Base-by-base conservation (phyloP, 1,139 yeast genomes). In the Kurtzmaniella quercitrusa region DNA sequence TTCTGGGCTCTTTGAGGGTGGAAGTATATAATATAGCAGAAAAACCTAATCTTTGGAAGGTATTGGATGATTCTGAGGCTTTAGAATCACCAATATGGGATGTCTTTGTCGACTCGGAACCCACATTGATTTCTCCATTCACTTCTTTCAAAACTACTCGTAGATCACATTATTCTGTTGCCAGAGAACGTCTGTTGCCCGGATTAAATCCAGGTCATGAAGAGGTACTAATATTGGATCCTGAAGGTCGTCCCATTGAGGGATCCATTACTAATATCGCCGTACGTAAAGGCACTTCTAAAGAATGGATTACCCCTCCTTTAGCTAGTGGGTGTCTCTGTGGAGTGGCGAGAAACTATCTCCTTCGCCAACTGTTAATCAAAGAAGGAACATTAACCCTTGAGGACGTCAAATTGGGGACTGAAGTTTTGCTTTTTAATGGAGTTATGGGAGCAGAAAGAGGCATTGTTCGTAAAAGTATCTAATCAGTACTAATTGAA, bases 201-300 rank as follows among this genome's bases (percentile, higher is more conserved):
- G 70, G 71, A 5, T 44, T 48, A 12, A 55, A 56, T 3, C 67
- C 73, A 0, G 65, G 67, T 0, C 56, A 54, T 19, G 77, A 81
- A 45, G 98, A 93, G 58, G 95, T 90, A 1, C 53, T 93, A 12
- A 58, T 93, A 17, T 76, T 71, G 55, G 90, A 89, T 58, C 62
- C 77, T 8, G 73, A 78, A 2, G 75, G 72, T 9, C 77, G 78
- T 46, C 58, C 89, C 17, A 84, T 84, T 66, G 98, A 93, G 62
- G 96, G 96, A 0, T 80, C 95, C 2, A 84, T 90, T 23, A 82
- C 95, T 11, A 90, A 85, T 55, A 73, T 91, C 11, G 97, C 97
- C 0, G 62, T 90, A 34, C 66, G 62, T 53, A 62, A 79, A 38
- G 61, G 65, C 41, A 50, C 54, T 1, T 63, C 60, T 3, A 78